These are phyloP conservation scores for Plasmopara muralis DNA, from an alignment of 352 stramenopile genomes.

Conservation along the genomic window DNA sequence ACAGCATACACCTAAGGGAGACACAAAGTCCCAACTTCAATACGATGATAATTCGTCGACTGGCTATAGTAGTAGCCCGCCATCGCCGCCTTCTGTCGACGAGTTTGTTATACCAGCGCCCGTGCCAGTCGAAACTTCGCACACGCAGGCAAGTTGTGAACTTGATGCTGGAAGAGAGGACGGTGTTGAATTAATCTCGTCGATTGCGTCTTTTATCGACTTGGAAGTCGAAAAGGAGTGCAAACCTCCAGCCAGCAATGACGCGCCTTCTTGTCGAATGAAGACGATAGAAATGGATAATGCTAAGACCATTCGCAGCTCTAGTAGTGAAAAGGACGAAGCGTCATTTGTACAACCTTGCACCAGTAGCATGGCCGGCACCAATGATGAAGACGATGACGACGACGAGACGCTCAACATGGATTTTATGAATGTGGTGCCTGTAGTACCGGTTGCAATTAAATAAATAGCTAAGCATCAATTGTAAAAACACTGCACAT, in stretches of 20 bases:
- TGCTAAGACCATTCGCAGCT: constrained; percentile 37
- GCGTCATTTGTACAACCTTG: constrained; percentile 21
- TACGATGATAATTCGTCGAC: constrained; percentile 26
- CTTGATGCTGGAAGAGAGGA: constrained; percentile 24
- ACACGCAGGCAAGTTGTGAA: constrained; percentile 9
- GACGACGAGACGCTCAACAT: constrained; percentile 69
- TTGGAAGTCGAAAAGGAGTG: constrained; percentile 12
- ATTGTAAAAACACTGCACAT: not conserved
- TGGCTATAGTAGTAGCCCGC: constrained; percentile 18
- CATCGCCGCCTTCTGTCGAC: constrained; percentile 26
- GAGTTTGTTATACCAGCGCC: constrained; percentile 22
- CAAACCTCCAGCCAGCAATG: constrained; percentile 16
- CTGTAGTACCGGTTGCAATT: constrained; percentile 15
- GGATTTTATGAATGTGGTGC: constrained; percentile 65
- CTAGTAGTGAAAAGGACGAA: constrained; percentile 17
- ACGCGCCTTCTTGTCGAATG: constrained; percentile 1
- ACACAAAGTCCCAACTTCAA: constrained; percentile 18
- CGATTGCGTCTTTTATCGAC: constrained; percentile 5
- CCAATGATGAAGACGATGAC: constrained; percentile 27
- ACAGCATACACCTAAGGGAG: constrained; percentile 14
- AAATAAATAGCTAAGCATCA: constrained; percentile 8
- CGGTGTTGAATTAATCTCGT: constrained; percentile 25
- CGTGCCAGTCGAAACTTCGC: constrained; percentile 1
- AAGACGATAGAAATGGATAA: constrained; percentile 25
- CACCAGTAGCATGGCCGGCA: constrained; percentile 32